Percentiles rank a stretch among this genome's conserved stretches.
phyloP scores from a whole-genome alignment of 768 basidiomycete genomes.

The Mrakia gelida region DNA sequence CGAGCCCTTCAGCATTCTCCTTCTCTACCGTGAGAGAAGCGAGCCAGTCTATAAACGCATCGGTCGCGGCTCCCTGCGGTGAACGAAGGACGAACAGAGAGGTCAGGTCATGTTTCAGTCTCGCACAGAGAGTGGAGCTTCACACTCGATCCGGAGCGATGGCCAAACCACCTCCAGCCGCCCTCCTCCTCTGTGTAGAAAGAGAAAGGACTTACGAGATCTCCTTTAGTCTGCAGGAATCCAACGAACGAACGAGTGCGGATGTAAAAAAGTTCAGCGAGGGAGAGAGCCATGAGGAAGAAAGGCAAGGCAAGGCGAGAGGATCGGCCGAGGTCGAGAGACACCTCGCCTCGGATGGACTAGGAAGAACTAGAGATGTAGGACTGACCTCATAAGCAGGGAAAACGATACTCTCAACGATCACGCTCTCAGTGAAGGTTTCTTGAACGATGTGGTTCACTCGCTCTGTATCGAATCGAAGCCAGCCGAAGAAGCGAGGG shows the following conservation, averaged over 20 bases:
- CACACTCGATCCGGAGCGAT: not conserved
- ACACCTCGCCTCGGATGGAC: no score
- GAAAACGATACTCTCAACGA: slow-evolving; percentile 73
- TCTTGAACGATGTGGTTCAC: slow-evolving; percentile 70
- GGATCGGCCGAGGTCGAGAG: not conserved
- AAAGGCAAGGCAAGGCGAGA: not conserved
- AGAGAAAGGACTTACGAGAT: slow-evolving; percentile 57
- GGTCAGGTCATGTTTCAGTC: not conserved
- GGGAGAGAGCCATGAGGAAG: not conserved
- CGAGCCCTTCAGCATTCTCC: slow-evolving; percentile 62
- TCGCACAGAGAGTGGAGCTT: no score
- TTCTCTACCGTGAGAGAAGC: slow-evolving; percentile 79
- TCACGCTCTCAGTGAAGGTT: slow-evolving; percentile 53
- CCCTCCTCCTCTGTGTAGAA: no score
- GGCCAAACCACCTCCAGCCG: no score
- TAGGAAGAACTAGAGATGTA: not conserved
- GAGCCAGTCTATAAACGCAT: slow-evolving; percentile 86
- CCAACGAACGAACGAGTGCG: no score
- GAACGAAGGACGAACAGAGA: slow-evolving; percentile 21
- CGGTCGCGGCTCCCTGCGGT: slow-evolving; percentile 67
- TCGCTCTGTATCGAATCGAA: slow-evolving; percentile 19
- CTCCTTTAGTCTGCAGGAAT: slow-evolving; percentile 66
- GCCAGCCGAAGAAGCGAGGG: not conserved
- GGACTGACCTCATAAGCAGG: slow-evolving; percentile 75
- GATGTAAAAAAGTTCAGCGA: no score